These are phyloP conservation scores for Nicotiana otophora DNA, from an alignment of 257 asterid genomes.

Conservation along the genomic window DNA sequence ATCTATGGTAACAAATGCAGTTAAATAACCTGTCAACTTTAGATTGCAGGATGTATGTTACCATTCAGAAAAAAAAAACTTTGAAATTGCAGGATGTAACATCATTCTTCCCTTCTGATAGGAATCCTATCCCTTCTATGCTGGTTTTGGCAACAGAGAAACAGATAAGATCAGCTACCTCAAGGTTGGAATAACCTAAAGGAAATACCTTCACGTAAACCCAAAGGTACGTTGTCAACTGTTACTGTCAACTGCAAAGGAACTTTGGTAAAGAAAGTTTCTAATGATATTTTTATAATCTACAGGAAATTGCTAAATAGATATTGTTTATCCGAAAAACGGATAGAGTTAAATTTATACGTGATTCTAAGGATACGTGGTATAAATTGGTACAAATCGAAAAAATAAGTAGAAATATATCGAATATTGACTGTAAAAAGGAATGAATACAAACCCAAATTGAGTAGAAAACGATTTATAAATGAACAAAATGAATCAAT, in stretches of 20 bases:
- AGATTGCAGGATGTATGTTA: not conserved
- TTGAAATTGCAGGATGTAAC: conserved; percentile 33
- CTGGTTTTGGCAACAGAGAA: conserved; percentile 79
- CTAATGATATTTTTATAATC: not conserved
- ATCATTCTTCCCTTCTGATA: conserved; percentile 69
- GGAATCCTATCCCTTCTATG: conserved; percentile 76
- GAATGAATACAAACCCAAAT: no score
- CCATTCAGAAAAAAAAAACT: no score
- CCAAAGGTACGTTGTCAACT: conserved; percentile 51
- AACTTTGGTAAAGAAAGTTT: conserved; percentile 1
- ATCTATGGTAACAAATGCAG: not conserved
- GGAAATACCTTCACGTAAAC: conserved; percentile 70
- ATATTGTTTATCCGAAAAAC: not conserved
- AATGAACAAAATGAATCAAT: no score
- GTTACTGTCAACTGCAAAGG: not conserved
- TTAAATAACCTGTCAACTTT: not conserved
- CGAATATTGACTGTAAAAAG: no score
- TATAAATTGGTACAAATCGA: no score
- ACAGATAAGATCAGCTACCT: conserved; percentile 77
- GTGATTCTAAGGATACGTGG: no score
- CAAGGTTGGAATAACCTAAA: conserved; percentile 65
- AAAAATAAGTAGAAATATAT: no score
- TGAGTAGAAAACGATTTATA: no score
- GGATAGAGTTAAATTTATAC: no score
- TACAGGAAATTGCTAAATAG: conserved; percentile 51